Percentiles rank a stretch among this genome's conserved stretches.
phyloP scores from a whole-genome alignment of 495 filamentous ascomycete species.

The Daldinia caldariorum region DNA sequence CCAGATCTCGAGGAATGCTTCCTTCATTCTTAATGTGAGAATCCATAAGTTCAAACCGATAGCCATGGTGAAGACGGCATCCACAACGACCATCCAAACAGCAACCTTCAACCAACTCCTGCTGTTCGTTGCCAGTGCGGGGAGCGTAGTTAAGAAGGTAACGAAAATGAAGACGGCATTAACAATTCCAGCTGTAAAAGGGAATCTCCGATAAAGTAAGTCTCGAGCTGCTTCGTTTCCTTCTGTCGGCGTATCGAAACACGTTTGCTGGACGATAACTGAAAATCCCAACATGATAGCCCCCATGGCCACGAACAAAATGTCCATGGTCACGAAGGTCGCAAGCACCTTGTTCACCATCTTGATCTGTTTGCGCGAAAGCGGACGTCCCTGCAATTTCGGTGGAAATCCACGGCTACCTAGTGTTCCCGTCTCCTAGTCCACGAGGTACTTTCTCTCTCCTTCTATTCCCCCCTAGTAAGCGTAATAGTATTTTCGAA shows the following conservation, averaged over 20 bases:
- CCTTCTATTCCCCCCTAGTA: constrained; percentile 37
- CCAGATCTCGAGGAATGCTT: constrained; percentile 66
- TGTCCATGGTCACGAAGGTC: constrained; percentile 65
- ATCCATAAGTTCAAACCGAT: constrained; percentile 76
- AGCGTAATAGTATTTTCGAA: constrained; percentile 24
- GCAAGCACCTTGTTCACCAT: constrained; percentile 68
- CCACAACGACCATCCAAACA: constrained; percentile 67
- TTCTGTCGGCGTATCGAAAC: constrained; percentile 57
- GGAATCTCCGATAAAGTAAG: constrained; percentile 68
- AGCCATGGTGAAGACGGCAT: constrained; percentile 69
- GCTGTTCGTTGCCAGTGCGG: constrained; percentile 67
- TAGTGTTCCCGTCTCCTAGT: constrained; percentile 30
- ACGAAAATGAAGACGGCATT: constrained; percentile 70
- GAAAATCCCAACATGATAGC: constrained; percentile 71
- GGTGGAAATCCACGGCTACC: neutral
- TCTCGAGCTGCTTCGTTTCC: constrained; percentile 67
- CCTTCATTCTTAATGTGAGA: constrained; percentile 69
- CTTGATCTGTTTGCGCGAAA: constrained; percentile 32
- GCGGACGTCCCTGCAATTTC: neutral
- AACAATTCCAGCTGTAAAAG: constrained; percentile 70
- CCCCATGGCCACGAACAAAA: constrained; percentile 71
- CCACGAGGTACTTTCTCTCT: constrained; percentile 23
- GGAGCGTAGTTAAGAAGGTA: constrained; percentile 65
- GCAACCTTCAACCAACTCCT: constrained; percentile 68
- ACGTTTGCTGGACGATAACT: constrained; percentile 63